Base-by-base conservation (phyloP, 1,284 basidiomycete species). In the Microbotryum saponariae region DNA sequence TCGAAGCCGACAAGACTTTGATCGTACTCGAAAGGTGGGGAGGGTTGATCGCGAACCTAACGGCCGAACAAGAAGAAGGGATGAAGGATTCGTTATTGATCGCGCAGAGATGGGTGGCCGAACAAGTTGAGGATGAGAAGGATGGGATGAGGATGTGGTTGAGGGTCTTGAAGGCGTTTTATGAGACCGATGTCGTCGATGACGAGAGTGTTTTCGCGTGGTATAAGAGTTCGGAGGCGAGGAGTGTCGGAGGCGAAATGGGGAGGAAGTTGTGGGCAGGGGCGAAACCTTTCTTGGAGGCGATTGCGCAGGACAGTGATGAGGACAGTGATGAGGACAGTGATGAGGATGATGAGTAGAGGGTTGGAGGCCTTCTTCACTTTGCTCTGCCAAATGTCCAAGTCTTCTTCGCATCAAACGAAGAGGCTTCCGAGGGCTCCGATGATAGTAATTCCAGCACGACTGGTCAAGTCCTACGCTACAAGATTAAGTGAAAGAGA, bases 101-200 rank as follows among this genome's bases (percentile, higher is more conserved):
- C n/a, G n/a, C n/a, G 10, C 47, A 48, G 47, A 20, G 23, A 33
- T 74, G 65, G 60, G 73, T 74, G 53, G 70, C 74, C 2, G 52
- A 58, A 42, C 58, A 57, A 12, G 52, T 60, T 16, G 53, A 58
- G 23, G 49, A 51, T 27, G 46, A 54, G 12, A 50, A 33, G 45
- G 60, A 57, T 9, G 58, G 64, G 49, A 63, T 64, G 27, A 62
- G 67, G 46, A 71, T 76, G 54, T 78, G 77, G 59, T 62, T 76
- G 25, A 72, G 74, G 29, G 69, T 77, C 12, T 65, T 78, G 48
- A 76, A 76, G 60, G 75, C 73, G 55, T 76, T 76, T 52, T 78
- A 78, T 70, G 75, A 78, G 60, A 70, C 73, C 47, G 77, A 78
- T 45, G 66, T 78, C n/a, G 72, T 78, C n/a, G 68, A 64, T 23